Evolutionary conservation across 176 grass and related monocot genomes (phyloP).

Genomic region (Raddia distichophylla): DNA sequence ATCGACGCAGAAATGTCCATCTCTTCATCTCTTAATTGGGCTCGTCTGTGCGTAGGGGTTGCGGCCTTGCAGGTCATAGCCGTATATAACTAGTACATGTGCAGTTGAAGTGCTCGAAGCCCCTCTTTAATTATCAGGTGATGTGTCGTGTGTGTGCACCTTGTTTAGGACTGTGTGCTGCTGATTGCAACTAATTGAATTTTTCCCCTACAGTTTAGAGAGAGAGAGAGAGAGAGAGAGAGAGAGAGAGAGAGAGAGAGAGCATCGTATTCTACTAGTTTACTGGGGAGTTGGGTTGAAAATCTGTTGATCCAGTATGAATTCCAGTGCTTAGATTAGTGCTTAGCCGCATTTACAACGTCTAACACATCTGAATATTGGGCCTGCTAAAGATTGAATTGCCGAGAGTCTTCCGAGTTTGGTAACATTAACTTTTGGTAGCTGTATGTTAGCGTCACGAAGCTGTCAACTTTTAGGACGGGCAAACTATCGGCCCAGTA

Average conservation of each 20-base stretch:
- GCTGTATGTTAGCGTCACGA: not conserved
- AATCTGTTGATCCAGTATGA: not conserved
- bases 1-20: not conserved
- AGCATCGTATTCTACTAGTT: too few species aligned
- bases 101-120: too few species aligned
- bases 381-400: not conserved
- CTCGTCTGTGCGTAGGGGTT: not conserved
- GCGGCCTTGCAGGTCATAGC: not conserved
- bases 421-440: not conserved
- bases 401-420: not conserved
- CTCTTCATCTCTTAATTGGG: not conserved
- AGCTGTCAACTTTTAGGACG: not conserved
- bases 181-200: not conserved
- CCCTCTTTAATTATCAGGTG: too few species aligned
- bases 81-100: not conserved
- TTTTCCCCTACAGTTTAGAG: not conserved
- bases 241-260: too few species aligned
- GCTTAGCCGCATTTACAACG: not conserved
- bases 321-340: not conserved
- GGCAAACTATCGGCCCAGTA: not conserved
- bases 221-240: too few species aligned
- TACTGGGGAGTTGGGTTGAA: not conserved
- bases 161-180: not conserved
- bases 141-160: too few species aligned
- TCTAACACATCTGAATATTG: not conserved